Conservation (phyloP, 192 early-diverging fungal genomes). For the Gamsiella multidivaricata region DNA sequence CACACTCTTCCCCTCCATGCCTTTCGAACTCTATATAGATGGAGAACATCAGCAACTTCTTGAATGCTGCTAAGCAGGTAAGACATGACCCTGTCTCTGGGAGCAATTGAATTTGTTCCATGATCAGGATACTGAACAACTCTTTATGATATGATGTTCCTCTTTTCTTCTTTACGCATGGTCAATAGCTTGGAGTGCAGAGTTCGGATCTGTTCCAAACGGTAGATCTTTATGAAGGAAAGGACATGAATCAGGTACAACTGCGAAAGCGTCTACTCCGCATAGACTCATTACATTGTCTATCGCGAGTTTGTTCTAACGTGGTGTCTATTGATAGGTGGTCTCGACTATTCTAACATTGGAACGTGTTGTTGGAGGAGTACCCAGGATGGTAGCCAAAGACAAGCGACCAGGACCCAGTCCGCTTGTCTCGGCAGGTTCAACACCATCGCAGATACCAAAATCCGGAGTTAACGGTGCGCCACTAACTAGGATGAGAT, state of each 20-base stretch:
- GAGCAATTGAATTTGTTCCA: neutral
- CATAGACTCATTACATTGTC: neutral
- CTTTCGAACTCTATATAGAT: constrained; percentile 62
- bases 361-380: constrained; percentile 67
- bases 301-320: neutral
- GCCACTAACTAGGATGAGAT: constrained; percentile 36
- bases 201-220: constrained; percentile 84
- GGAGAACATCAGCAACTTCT: constrained; percentile 85
- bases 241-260: constrained; percentile 74
- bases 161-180: neutral
- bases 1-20: constrained; percentile 1
- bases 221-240: constrained; percentile 83
- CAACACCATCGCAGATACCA: constrained; percentile 9
- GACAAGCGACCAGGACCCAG: constrained; percentile 45
- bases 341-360: constrained; percentile 80
- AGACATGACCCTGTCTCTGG: too few relatives aligned
- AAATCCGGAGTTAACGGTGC: neutral
- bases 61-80: constrained; percentile 74
- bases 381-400: constrained; percentile 22
- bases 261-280: neutral
- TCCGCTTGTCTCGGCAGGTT: constrained; percentile 25
- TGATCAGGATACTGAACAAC: neutral
- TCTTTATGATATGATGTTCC: neutral
- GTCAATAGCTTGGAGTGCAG: constrained; percentile 71
- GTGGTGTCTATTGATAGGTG: constrained; percentile 58